Percentiles rank a stretch among this genome's conserved stretches.
Evolutionary conservation across 805 yeast genomes (phyloP).

Genomic region (Sporopachydermia quercuum): DNA sequence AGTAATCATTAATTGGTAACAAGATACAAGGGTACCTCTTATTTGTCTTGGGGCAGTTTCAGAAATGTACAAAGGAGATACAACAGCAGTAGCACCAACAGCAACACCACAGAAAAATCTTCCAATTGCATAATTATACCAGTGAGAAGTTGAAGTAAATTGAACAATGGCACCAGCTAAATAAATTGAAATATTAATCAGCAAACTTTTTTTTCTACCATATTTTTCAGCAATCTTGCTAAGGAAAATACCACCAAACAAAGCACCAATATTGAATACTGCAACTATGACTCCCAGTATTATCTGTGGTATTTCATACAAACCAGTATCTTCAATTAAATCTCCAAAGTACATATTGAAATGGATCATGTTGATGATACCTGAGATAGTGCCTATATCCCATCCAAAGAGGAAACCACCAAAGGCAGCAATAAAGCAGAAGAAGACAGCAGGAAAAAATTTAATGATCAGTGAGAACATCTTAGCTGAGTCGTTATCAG

Average conservation of each 20-base stretch:
- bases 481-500: background rate
- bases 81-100: slow-evolving; percentile 65
- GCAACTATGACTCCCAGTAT: slow-evolving; percentile 56
- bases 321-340: slow-evolving; percentile 18
- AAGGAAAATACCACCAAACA: slow-evolving; percentile 48
- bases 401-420: slow-evolving; percentile 57
- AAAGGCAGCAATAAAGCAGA: slow-evolving; percentile 40
- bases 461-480: background rate
- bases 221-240: slow-evolving; percentile 39
- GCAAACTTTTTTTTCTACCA: slow-evolving; percentile 39
- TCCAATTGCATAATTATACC: slow-evolving; percentile 45
- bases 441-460: slow-evolving; percentile 8
- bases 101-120: slow-evolving; percentile 62
- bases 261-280: slow-evolving; percentile 59
- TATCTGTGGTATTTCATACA: slow-evolving; percentile 30
- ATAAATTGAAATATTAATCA: slow-evolving; percentile 30
- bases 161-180: slow-evolving; percentile 39
- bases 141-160: slow-evolving; percentile 23
- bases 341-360: slow-evolving; percentile 35
- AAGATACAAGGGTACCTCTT: slow-evolving; percentile 63
- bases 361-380: slow-evolving; percentile 44
- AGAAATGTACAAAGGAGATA: slow-evolving; percentile 67
- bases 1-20: slow-evolving; percentile 61
- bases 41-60: slow-evolving; percentile 68
- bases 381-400: slow-evolving; percentile 57